These are phyloP conservation scores for Trichoderma sp. DNA, from an alignment of 2,329 filamentous ascomycete species.

Conservation along the genomic window DNA sequence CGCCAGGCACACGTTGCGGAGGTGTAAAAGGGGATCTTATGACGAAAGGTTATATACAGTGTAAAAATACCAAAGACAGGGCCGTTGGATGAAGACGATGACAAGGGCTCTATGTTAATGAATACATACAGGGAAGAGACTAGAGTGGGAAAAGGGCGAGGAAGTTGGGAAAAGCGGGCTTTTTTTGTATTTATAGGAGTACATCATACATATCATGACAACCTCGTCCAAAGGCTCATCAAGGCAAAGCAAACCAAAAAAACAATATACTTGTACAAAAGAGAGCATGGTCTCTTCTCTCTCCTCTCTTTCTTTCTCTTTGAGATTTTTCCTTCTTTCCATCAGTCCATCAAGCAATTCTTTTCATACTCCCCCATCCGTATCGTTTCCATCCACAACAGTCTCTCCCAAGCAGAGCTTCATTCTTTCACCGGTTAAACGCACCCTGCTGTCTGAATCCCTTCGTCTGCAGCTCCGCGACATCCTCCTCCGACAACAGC, in stretches of 20 bases:
- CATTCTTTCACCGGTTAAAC: conserved; percentile 38
- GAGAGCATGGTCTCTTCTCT: conserved; percentile 1
- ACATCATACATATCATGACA: conserved; percentile 34
- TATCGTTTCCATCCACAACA: background rate
- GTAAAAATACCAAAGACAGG: conserved; percentile 3
- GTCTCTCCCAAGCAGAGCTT: background rate
- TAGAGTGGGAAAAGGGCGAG: background rate
- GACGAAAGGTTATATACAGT: background rate
- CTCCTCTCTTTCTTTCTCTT: conserved; percentile 14
- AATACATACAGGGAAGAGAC: background rate
- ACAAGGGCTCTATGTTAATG: conserved; percentile 15
- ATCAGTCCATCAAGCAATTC: background rate
- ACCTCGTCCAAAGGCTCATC: conserved; percentile 17
- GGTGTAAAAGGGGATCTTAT: conserved; percentile 25
- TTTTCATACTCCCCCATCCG: background rate
- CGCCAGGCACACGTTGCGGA: conserved; percentile 40
- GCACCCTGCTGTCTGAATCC: conserved; percentile 57
- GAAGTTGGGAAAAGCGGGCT: conserved; percentile 38
- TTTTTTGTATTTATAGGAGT: conserved; percentile 47
- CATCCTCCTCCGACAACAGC: conserved; percentile 28
- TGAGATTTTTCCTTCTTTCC: background rate
- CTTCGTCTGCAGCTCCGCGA: conserved; percentile 47
- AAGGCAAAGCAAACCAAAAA: conserved; percentile 35
- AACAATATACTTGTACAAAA: conserved; percentile 29
- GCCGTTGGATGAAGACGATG: background rate